phyloP scores from a whole-genome alignment of 2,329 filamentous ascomycete species.

The Lachnellula hyalina region DNA sequence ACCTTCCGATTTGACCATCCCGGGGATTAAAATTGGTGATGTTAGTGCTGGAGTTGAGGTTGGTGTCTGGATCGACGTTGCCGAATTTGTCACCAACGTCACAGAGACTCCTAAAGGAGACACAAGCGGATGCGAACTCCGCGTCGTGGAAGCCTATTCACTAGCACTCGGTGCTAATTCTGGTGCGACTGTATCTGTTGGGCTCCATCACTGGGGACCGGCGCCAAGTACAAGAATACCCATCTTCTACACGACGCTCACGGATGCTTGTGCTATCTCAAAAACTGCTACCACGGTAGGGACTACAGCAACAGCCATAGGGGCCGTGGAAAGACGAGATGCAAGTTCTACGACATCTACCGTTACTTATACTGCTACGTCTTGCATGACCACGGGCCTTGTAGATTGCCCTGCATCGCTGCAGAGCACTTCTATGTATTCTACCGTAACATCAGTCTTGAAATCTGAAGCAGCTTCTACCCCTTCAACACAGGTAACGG shows the following conservation, averaged over 20 bases:
- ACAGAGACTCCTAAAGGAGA: slow-evolving; percentile 32
- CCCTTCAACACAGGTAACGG: slow-evolving; percentile 26
- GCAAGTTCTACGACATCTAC: too few species aligned
- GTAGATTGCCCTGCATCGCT: slow-evolving; percentile 46
- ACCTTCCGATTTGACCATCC: not conserved
- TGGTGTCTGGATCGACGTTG: slow-evolving; percentile 48
- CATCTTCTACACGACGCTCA: slow-evolving; percentile 48
- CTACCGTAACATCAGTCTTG: slow-evolving; percentile 33
- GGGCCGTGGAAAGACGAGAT: slow-evolving; percentile 23
- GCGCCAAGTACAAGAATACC: slow-evolving; percentile 41
- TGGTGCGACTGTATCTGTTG: slow-evolving; percentile 45
- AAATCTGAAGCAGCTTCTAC: slow-evolving; percentile 26
- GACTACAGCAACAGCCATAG: slow-evolving; percentile 36
- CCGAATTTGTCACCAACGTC: slow-evolving; percentile 49
- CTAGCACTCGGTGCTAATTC: slow-evolving; percentile 49
- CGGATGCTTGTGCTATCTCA: slow-evolving; percentile 36
- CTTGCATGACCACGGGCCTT: slow-evolving; percentile 38
- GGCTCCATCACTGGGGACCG: slow-evolving; percentile 45
- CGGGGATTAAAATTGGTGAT: not conserved
- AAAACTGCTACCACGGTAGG: slow-evolving; percentile 5
- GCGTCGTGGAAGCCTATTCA: slow-evolving; percentile 43
- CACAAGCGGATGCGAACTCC: slow-evolving; percentile 38
- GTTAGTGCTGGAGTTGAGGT: slow-evolving; percentile 31
- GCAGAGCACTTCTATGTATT: slow-evolving; percentile 39
- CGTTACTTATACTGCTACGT: too few species aligned